phyloP scores from a whole-genome alignment of 129 eudicot genomes.

The Artemisia annua region DNA sequence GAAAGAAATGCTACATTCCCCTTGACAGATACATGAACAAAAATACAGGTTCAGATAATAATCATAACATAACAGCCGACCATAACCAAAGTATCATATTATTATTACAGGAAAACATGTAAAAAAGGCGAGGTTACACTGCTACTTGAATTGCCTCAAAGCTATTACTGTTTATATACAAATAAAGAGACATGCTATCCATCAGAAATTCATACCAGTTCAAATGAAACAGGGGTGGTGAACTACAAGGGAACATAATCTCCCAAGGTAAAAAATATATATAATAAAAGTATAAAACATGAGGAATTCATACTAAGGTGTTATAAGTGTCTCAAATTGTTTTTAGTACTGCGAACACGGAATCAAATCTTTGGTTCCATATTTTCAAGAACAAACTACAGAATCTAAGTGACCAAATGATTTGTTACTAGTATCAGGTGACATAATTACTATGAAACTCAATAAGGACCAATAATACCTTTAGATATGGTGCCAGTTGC shows the following conservation, averaged over 20 bases:
- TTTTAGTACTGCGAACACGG: neutral
- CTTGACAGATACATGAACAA: slow-evolving; percentile 30
- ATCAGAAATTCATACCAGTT: neutral
- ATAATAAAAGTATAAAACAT: neutral
- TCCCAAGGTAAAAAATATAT: neutral
- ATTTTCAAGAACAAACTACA: slow-evolving; percentile 14
- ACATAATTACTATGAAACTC: neutral
- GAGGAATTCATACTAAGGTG: neutral
- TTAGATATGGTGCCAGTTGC: slow-evolving; percentile 65
- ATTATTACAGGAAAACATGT: neutral
- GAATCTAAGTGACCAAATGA: neutral
- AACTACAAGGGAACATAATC: neutral
- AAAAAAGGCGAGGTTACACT: neutral
- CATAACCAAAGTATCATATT: neutral
- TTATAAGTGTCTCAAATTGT: neutral
- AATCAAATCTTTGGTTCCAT: slow-evolving; percentile 5
- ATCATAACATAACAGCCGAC: neutral
- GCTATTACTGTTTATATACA: neutral
- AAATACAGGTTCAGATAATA: slow-evolving; percentile 10
- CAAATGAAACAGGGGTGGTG: slow-evolving; percentile 8
- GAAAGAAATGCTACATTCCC: slow-evolving; percentile 76
- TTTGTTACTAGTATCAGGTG: too few species aligned
- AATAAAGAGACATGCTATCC: neutral
- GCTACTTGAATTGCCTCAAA: slow-evolving; percentile 2
- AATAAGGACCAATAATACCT: slow-evolving; percentile 42